Evolutionary conservation across 2,329 filamentous ascomycete species (phyloP).

Genomic region (Penicillium polonicum): DNA sequence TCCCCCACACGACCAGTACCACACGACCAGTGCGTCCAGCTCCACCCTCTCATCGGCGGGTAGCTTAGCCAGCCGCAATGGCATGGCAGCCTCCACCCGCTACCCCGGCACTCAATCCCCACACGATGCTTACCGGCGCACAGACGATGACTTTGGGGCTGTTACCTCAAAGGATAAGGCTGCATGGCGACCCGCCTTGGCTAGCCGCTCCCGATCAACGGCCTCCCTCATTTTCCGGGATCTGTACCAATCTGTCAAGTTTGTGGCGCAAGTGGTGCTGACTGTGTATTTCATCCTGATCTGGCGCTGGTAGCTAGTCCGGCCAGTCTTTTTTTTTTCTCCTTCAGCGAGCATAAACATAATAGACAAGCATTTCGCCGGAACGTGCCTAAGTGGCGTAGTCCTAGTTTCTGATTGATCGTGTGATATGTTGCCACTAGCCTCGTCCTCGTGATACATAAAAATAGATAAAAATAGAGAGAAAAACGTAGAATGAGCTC

Average conservation of each 20-base stretch:
- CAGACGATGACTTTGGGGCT: slow-evolving; percentile 19
- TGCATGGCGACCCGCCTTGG: slow-evolving; percentile 21
- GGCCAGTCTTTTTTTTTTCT: neutral
- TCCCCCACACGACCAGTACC: slow-evolving; percentile 23
- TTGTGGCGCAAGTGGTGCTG: slow-evolving; percentile 63
- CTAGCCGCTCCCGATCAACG: slow-evolving; percentile 31
- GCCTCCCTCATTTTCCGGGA: slow-evolving; percentile 55
- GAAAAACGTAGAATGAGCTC: neutral
- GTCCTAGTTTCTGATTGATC: neutral
- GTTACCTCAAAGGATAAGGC: slow-evolving; percentile 31
- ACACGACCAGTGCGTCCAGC: slow-evolving; percentile 35
- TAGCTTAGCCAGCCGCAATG: slow-evolving; percentile 31
- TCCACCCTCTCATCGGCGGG: slow-evolving; percentile 29
- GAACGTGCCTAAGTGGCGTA: neutral
- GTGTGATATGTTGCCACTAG: neutral
- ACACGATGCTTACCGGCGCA: slow-evolving; percentile 25
- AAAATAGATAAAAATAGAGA: neutral
- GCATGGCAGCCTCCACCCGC: slow-evolving; percentile 22
- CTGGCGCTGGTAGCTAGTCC: slow-evolving; percentile 54
- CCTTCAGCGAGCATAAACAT: slow-evolving; percentile 19
- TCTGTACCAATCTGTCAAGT: slow-evolving; percentile 60
- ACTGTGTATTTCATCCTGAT: slow-evolving; percentile 67
- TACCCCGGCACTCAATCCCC: slow-evolving; percentile 18
- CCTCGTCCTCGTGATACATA: neutral
- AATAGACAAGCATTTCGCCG: slow-evolving; percentile 7